A percentile compares a stretch with the other conserved stretches of the same genome.
Evolutionary conservation across 2,329 filamentous ascomycete species (phyloP).

Genomic region (Mariannaea sp.): DNA sequence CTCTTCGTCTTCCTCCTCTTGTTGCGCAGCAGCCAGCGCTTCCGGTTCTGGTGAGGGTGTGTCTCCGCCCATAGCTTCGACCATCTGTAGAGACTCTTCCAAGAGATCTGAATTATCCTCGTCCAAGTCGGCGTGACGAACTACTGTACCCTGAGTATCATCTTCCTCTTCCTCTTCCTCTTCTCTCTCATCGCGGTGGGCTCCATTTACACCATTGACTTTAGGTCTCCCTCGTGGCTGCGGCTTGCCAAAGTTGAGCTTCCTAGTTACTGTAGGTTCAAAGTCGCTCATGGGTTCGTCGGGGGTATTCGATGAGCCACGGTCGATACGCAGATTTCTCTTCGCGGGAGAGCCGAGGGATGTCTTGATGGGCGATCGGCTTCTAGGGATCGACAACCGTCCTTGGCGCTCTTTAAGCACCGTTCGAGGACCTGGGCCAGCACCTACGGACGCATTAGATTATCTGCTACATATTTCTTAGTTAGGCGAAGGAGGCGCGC

Average conservation of each 20-base stretch:
- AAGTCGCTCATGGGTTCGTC: constrained; percentile 44
- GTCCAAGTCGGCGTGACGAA: constrained; percentile 3
- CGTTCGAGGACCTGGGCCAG: constrained; percentile 59
- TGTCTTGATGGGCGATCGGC: constrained; percentile 67
- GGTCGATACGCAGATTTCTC: constrained; percentile 62
- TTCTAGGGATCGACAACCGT: constrained; percentile 54
- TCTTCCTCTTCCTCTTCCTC: constrained; percentile 38
- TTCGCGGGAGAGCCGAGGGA: constrained; percentile 64
- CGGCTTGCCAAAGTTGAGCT: constrained; percentile 55
- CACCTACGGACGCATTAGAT: constrained; percentile 46
- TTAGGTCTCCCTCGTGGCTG: constrained; percentile 18
- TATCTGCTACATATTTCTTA: neutral
- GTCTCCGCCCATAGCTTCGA: constrained; percentile 41
- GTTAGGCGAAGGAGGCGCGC: constrained; percentile 14
- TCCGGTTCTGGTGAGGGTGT: constrained; percentile 27
- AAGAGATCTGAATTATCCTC: constrained; percentile 35
- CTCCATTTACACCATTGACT: constrained; percentile 41
- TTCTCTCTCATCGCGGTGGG: constrained; percentile 34
- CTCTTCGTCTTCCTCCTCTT: constrained; percentile 14
- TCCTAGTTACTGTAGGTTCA: constrained; percentile 54
- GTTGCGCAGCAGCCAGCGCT: neutral
- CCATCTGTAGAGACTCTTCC: constrained; percentile 52
- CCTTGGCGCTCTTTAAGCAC: constrained; percentile 57
- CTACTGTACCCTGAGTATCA: constrained; percentile 14
- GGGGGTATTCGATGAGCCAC: constrained; percentile 55